These are phyloP conservation scores for Solanum tarapatanum DNA, from an alignment of 257 asterid species.

Conservation along the genomic window DNA sequence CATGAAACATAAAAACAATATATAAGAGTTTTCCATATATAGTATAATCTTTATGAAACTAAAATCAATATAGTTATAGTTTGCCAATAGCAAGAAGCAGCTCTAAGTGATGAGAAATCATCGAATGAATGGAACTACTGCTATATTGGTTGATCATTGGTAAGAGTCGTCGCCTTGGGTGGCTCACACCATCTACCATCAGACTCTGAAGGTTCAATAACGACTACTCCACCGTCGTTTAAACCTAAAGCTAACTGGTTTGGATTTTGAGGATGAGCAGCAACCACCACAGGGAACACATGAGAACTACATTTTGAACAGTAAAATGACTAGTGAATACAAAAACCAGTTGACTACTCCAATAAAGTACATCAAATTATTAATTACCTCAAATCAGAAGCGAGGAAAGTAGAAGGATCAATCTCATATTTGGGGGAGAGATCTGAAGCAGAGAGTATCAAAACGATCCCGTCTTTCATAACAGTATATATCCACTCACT, in stretches of 20 bases:
- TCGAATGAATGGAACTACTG: neutral
- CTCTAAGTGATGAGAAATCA: neutral
- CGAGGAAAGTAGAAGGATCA: conserved; percentile 54
- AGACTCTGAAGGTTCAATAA: conserved; percentile 40
- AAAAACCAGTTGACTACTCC: neutral
- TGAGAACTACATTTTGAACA: conserved; percentile 17
- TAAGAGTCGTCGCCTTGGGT: neutral
- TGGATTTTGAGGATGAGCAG: conserved; percentile 59
- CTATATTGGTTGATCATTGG: neutral
- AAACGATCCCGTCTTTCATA: conserved; percentile 48
- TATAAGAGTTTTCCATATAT: neutral
- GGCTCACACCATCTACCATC: conserved; percentile 29
- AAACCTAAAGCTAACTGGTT: conserved; percentile 64
- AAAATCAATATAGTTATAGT: neutral
- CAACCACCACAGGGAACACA: conserved; percentile 41
- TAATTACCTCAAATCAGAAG: conserved; percentile 32
- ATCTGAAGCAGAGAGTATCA: conserved; percentile 44
- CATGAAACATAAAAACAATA: neutral
- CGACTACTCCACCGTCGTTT: conserved; percentile 41
- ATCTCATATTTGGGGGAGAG: conserved; percentile 57
- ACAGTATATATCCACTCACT: conserved; percentile 39
- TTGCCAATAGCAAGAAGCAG: neutral
- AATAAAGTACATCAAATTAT: neutral
- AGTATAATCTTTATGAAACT: neutral
- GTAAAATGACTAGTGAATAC: neutral